phyloP scores from a whole-genome alignment of 2,329 filamentous ascomycete genomes.

The Mollisiaceae sp. region DNA sequence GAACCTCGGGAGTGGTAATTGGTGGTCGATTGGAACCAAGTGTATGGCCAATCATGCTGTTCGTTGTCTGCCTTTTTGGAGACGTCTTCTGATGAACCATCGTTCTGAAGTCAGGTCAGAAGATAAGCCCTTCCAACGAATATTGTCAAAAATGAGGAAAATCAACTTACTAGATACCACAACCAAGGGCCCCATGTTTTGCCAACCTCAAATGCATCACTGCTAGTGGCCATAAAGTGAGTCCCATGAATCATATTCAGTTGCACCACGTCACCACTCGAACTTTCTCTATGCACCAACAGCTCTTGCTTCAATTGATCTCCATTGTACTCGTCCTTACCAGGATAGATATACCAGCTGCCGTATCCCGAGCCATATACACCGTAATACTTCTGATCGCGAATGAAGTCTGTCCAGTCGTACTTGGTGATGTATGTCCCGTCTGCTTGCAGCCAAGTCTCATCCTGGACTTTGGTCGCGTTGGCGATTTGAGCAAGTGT shows the following conservation, averaged over 20 bases:
- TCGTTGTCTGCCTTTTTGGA: constrained; percentile 47
- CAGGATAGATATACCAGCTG: constrained; percentile 56
- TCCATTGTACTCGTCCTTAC: constrained; percentile 58
- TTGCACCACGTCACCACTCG: constrained; percentile 56
- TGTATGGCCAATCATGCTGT: constrained; percentile 52
- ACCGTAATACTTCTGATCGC: constrained; percentile 52
- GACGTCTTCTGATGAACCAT: constrained; percentile 52
- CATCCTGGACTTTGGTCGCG: constrained; percentile 57
- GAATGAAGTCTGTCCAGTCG: constrained; percentile 49
- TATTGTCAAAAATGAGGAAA: neutral
- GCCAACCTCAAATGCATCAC: constrained; percentile 46
- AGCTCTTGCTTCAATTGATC: constrained; percentile 59
- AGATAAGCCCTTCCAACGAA: neutral
- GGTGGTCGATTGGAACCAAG: constrained; percentile 50
- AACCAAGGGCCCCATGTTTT: constrained; percentile 49
- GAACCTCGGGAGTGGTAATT: constrained; percentile 55
- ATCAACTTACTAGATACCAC: constrained; percentile 15
- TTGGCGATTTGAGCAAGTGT: constrained; percentile 49
- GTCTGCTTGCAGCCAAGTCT: constrained; percentile 55
- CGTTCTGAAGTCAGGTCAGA: constrained; percentile 42
- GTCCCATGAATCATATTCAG: constrained; percentile 61
- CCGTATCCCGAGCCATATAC: constrained; percentile 55
- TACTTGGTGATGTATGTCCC: constrained; percentile 51
- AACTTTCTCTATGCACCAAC: constrained; percentile 56
- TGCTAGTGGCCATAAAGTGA: constrained; percentile 48